These are phyloP conservation scores for Monilinia laxa DNA, from an alignment of 2,329 filamentous ascomycete genomes.

Conservation along the genomic window DNA sequence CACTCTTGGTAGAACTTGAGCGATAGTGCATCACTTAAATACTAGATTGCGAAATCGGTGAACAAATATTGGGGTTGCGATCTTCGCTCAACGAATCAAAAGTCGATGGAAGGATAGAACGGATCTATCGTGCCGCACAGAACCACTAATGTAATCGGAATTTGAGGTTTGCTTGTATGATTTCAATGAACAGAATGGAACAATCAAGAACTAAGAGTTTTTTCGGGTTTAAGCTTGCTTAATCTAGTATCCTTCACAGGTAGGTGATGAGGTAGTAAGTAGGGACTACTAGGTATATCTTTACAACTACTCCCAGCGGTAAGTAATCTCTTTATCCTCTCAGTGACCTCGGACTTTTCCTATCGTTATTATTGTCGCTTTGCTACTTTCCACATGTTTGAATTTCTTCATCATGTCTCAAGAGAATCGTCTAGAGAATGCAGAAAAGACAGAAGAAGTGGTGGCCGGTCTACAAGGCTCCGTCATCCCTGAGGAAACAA, in stretches of 20 bases:
- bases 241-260: background rate
- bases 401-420: constrained; percentile 31
- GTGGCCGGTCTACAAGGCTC: constrained; percentile 27
- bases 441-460: constrained; percentile 31
- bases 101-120: background rate
- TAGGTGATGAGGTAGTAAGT: background rate
- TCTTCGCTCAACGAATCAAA: constrained; percentile 3
- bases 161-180: background rate
- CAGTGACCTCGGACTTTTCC: background rate
- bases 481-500: constrained; percentile 24
- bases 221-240: constrained; percentile 1
- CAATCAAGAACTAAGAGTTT: background rate
- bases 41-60: background rate
- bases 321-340: constrained; percentile 12
- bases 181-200: background rate
- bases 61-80: background rate
- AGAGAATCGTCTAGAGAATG: constrained; percentile 28
- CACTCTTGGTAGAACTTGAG: background rate
- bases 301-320: background rate
- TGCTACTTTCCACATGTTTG: constrained; percentile 25
- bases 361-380: background rate
- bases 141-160: constrained; percentile 2
- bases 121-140: constrained; percentile 1
- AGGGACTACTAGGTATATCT: background rate
- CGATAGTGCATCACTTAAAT: background rate